phyloP scores from a whole-genome alignment of 106 monocot genomes.

The Ottelia alismoides region DNA sequence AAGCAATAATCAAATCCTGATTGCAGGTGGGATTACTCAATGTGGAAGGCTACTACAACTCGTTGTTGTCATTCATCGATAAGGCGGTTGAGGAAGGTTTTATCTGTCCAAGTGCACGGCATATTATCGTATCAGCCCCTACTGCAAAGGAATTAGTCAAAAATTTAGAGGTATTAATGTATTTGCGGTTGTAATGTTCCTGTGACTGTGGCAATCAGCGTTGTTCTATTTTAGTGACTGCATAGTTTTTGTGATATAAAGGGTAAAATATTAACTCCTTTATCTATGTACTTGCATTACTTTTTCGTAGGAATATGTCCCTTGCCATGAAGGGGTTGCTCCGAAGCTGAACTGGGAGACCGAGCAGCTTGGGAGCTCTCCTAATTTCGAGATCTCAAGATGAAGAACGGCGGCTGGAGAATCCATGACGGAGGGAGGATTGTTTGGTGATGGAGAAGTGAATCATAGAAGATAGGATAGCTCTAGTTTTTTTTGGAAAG shows the following conservation, averaged over 20 bases:
- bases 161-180: slow-evolving; percentile 45
- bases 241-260: too few relatives aligned
- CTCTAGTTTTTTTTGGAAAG: too few relatives aligned
- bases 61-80: slow-evolving; percentile 37
- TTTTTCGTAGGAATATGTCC: slow-evolving; percentile 16
- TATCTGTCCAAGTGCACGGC: slow-evolving; percentile 31
- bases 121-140: slow-evolving; percentile 39
- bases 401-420: too few relatives aligned
- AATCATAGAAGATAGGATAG: too few relatives aligned
- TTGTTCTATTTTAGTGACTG: too few relatives aligned
- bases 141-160: slow-evolving; percentile 30
- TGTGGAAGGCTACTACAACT: slow-evolving; percentile 44
- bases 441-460: too few relatives aligned
- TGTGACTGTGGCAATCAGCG: too few relatives aligned
- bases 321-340: slow-evolving; percentile 21
- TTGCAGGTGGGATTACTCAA: slow-evolving; percentile 37
- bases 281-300: too few relatives aligned
- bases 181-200: too few relatives aligned
- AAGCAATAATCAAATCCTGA: too few relatives aligned
- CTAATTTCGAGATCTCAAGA: slow-evolving; percentile 6
- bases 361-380: slow-evolving; percentile 12
- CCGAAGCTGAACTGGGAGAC: slow-evolving; percentile 20
- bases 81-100: slow-evolving; percentile 45
- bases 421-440: too few relatives aligned
- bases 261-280: too few relatives aligned